Conservation (phyloP, 768 basidiomycete species). For the Boletus barrowsii region DNA sequence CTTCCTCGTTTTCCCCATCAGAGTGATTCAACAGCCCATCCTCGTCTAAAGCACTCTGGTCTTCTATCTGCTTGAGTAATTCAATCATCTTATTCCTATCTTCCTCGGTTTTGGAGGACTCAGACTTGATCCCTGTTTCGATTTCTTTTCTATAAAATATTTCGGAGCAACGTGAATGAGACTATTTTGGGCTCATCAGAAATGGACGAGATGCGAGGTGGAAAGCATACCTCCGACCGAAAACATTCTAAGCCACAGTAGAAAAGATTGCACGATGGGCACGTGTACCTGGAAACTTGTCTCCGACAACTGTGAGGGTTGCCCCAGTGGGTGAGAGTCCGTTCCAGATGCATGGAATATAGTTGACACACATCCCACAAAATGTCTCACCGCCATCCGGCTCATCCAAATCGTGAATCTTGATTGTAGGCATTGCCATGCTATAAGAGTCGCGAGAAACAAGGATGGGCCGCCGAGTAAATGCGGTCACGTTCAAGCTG, state of each 20-base stretch:
- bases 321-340: neutral
- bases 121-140: constrained; percentile 55
- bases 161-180: constrained; percentile 76
- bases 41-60: constrained; percentile 46
- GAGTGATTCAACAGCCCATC: constrained; percentile 28
- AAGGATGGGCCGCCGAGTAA: too few relatives aligned
- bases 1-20: constrained; percentile 39
- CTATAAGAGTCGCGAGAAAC: too few relatives aligned
- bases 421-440: constrained; percentile 18
- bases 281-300: constrained; percentile 77
- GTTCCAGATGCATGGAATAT: neutral
- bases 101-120: constrained; percentile 50
- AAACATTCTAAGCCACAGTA: constrained; percentile 84
- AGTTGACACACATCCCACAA: constrained; percentile 45
- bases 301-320: constrained; percentile 56
- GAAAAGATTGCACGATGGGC: constrained; percentile 74
- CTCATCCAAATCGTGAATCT: constrained; percentile 16
- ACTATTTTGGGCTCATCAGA: constrained; percentile 27
- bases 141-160: constrained; percentile 77
- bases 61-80: constrained; percentile 69
- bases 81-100: constrained; percentile 69
- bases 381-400: constrained; percentile 12
- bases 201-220: neutral
- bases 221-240: constrained; percentile 56
- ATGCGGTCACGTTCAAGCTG: too few relatives aligned